phyloP scores from a whole-genome alignment of 2,329 filamentous ascomycete genomes.

The Penicillium sp. region DNA sequence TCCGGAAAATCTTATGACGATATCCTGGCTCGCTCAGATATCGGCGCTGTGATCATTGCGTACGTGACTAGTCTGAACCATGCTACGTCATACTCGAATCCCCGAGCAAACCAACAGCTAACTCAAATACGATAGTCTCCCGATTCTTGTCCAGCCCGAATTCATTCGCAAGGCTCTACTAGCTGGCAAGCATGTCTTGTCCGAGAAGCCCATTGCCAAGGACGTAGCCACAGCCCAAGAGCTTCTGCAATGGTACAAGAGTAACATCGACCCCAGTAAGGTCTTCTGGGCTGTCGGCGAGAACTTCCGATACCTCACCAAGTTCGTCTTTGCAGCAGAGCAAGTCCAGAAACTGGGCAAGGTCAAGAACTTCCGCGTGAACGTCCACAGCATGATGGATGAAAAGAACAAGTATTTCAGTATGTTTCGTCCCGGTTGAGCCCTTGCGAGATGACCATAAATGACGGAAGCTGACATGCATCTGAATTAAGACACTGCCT shows the following conservation, averaged over 20 bases:
- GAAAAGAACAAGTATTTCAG: constrained; percentile 53
- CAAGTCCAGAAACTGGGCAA: constrained; percentile 48
- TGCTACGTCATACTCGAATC: not conserved
- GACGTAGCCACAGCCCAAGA: constrained; percentile 51
- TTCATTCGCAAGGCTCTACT: constrained; percentile 49
- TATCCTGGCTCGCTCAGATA: constrained; percentile 48
- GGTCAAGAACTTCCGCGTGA: constrained; percentile 50
- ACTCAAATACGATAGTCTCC: constrained; percentile 42
- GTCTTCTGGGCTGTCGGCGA: constrained; percentile 52
- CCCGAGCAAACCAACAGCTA: not conserved
- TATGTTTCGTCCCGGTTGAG: constrained; percentile 24
- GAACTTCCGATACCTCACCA: constrained; percentile 54
- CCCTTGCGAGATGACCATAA: not conserved
- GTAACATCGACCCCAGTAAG: constrained; percentile 39
- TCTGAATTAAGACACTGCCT: constrained; percentile 36
- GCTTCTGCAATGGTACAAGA: constrained; percentile 51
- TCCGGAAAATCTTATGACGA: constrained; percentile 45
- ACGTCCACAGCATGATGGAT: constrained; percentile 45
- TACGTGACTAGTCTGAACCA: constrained; percentile 25
- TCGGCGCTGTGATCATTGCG: constrained; percentile 52
- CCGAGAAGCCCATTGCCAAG: constrained; percentile 57
- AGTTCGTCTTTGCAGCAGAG: constrained; percentile 46
- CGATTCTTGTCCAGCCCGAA: constrained; percentile 51
- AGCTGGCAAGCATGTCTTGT: constrained; percentile 55
- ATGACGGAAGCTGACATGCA: constrained; percentile 3